Percentiles rank a stretch among this genome's conserved stretches.
Evolutionary conservation across 1,139 yeast genomes (phyloP).

Genomic region (Scheffersomyces insectosa): DNA sequence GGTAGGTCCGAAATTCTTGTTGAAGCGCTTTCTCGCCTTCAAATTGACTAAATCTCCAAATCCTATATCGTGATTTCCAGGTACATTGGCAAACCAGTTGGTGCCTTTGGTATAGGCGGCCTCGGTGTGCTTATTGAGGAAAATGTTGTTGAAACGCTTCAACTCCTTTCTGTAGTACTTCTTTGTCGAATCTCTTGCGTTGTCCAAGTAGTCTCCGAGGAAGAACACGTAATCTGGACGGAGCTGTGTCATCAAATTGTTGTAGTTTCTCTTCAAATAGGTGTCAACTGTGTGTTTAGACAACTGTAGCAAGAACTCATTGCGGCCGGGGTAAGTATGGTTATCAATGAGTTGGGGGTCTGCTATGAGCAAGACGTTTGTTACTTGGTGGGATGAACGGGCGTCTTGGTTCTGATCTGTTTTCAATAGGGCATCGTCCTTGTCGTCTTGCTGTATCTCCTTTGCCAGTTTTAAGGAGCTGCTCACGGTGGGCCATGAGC

Average conservation of each 20-base stretch:
- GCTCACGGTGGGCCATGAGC: slow-evolving; percentile 32
- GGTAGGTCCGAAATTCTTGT: slow-evolving; percentile 39
- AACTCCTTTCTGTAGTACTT: slow-evolving; percentile 39
- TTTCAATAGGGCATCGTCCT: neutral
- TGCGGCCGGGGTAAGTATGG: slow-evolving; percentile 53
- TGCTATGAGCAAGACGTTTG: slow-evolving; percentile 40
- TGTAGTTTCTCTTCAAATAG: slow-evolving; percentile 49
- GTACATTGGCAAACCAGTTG: slow-evolving; percentile 37
- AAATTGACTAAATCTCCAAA: slow-evolving; percentile 49
- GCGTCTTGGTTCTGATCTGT: slow-evolving; percentile 2
- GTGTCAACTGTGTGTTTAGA: slow-evolving; percentile 53
- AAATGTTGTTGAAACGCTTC: slow-evolving; percentile 41
- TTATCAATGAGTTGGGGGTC: slow-evolving; percentile 50
- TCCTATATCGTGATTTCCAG: slow-evolving; percentile 63
- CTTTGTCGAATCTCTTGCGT: slow-evolving; percentile 47
- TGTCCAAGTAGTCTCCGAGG: slow-evolving; percentile 56
- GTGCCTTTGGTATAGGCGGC: slow-evolving; percentile 20
- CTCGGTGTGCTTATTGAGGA: slow-evolving; percentile 19
- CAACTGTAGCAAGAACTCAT: slow-evolving; percentile 31
- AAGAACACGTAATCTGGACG: slow-evolving; percentile 49
- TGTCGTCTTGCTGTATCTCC: slow-evolving; percentile 1
- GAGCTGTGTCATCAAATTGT: slow-evolving; percentile 33
- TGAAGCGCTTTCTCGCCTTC: slow-evolving; percentile 39
- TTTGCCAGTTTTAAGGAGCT: slow-evolving; percentile 1
- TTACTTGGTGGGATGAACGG: slow-evolving; percentile 3